A percentile compares a stretch with the other conserved stretches of the same genome.
These are phyloP conservation scores for Globisporangium megalacanthum DNA, from an alignment of 352 stramenopile genomes.

Conservation along the genomic window DNA sequence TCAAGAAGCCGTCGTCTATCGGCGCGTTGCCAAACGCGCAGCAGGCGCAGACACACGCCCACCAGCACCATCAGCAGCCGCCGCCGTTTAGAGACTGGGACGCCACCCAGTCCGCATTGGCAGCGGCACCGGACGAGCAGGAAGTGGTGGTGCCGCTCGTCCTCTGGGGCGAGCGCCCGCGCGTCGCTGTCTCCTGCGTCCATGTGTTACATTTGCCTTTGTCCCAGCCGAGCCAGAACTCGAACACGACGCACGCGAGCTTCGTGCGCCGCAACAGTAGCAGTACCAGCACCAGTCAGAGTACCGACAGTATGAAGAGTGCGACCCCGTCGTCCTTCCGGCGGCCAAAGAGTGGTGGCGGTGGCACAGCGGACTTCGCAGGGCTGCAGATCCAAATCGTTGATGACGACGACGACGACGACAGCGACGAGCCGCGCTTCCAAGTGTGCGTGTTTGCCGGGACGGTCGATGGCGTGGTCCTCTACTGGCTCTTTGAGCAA, in stretches of 20 bases:
- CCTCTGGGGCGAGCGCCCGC: constrained; percentile 56
- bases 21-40: constrained; percentile 2
- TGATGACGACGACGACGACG: constrained; percentile 22
- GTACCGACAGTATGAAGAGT: not conserved
- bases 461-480: constrained; percentile 50
- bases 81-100: not conserved
- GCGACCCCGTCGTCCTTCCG: not conserved
- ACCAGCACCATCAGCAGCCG: not conserved
- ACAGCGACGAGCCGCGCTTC: constrained; percentile 27
- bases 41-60: not conserved
- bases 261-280: constrained; percentile 14
- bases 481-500: constrained; percentile 71
- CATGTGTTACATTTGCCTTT: constrained; percentile 63
- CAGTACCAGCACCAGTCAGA: constrained; percentile 6
- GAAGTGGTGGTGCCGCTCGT: constrained; percentile 66
- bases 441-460: constrained; percentile 72
- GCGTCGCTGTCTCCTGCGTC: constrained; percentile 43
- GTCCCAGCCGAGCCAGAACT: constrained; percentile 65
- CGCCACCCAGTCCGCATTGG: not conserved
- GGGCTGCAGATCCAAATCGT: constrained; percentile 32
- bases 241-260: constrained; percentile 28
- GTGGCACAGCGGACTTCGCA: constrained; percentile 2
- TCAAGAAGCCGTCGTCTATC: constrained; percentile 17
- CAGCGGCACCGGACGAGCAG: not conserved
- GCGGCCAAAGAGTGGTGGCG: not conserved